Base-by-base conservation (phyloP, 768 basidiomycete genomes). In the Myochromella boudieri region DNA sequence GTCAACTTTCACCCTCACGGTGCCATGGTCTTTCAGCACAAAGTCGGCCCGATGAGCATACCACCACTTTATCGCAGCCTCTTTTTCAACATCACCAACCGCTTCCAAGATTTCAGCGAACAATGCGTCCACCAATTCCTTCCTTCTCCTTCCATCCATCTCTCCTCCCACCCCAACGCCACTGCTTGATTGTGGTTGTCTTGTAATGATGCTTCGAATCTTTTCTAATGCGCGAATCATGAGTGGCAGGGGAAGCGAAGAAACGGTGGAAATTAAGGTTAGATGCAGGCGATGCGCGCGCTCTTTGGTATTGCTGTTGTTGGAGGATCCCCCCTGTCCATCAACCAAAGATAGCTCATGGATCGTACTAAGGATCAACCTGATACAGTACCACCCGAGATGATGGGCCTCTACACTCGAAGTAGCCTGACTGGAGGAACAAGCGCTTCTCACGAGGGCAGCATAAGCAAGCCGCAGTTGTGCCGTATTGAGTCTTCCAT, bases 401-500 rank as follows among this genome's bases (percentile, higher is more conserved):
- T 76, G 67, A 39, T 74, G 60, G 48, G 55, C 53, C 29, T 66
- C 63, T 37, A 63, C 26, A 21, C 40, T 44, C 17, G 51, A 32
- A 29, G 56, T 40, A 11, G 46, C 36, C 5, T 58, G 27, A 37
- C 33, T 63, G 41, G 69, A 68, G 2, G 74, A 69, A 29, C 72
- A 70, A 1, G 87, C 85, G 44, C 81, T 77, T 50, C 76, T 69
- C 20, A 89, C 81, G 10, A 92, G 72, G 6, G 85, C 77, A n/a
- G 84, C 71, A 58, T 79, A 91, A 5, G 92, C 90, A 31, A 91
- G 72, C 22, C 84, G 68, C 6, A 93, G 73, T 58, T 93, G 92
- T 0, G 71, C 46, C 0, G 76, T 77, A 47, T 72, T 85, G 11
- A 94, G 69, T 51, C 69, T 74, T 20, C 76, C 80, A 31, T 85